phyloP scores from a whole-genome alignment of 768 basidiomycete genomes.

The Xanthoconium stramineum region DNA sequence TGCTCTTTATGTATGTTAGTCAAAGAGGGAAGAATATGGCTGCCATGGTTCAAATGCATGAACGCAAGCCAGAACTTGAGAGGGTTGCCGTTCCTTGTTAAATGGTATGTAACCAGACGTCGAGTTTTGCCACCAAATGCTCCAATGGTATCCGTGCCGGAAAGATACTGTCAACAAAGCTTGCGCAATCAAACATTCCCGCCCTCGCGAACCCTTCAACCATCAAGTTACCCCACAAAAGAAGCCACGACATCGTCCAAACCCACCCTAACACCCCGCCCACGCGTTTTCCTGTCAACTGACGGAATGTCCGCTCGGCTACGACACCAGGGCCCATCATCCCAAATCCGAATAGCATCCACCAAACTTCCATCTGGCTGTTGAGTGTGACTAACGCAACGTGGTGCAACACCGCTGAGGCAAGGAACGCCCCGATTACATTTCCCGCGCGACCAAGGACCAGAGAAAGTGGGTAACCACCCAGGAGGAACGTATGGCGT shows the following conservation, averaged over 20 bases:
- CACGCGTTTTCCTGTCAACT: neutral
- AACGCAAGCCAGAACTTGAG: too few species aligned
- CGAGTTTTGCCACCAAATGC: neutral
- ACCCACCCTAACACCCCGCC: neutral
- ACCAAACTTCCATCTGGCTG: neutral
- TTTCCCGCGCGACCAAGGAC: neutral
- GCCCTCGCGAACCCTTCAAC: neutral
- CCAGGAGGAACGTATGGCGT: neutral
- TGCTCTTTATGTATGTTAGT: too few species aligned
- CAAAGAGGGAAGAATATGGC: too few species aligned
- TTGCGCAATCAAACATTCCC: neutral
- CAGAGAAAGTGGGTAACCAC: neutral
- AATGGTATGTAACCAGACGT: neutral
- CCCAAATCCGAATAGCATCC: slow-evolving; percentile 2
- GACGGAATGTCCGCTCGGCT: neutral
- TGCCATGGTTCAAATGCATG: too few species aligned
- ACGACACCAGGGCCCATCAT: slow-evolving; percentile 3
- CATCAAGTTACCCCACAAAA: neutral
- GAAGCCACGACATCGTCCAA: slow-evolving; percentile 1
- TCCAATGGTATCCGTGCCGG: neutral
- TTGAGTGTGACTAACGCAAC: neutral
- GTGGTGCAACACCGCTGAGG: neutral
- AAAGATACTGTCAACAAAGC: neutral
- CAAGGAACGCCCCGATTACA: neutral
- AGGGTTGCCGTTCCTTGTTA: neutral